Percentiles rank a stretch among this genome's conserved stretches.
These are phyloP conservation scores for Lactarius hatsudake DNA, from an alignment of 768 basidiomycete genomes.

Conservation along the genomic window DNA sequence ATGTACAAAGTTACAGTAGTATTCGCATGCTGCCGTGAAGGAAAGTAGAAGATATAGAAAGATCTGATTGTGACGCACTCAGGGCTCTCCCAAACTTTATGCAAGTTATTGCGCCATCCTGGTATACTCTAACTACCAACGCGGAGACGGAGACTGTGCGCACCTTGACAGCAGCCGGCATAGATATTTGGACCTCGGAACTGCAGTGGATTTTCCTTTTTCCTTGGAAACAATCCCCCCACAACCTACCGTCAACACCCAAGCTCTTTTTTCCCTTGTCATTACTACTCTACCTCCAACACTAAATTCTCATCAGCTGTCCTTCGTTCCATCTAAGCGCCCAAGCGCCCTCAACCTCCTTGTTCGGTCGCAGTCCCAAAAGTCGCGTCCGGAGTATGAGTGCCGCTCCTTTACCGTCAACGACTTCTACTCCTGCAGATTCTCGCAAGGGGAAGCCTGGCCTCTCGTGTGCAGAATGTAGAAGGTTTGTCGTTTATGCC, in stretches of 20 bases:
- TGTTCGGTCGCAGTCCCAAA: background rate
- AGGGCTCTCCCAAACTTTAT: background rate
- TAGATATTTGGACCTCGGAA: conserved; percentile 18
- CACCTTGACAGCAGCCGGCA: background rate
- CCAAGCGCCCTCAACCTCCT: background rate
- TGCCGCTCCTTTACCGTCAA: conserved; percentile 1
- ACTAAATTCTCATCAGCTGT: background rate
- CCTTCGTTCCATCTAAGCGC: background rate
- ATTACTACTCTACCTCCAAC: background rate
- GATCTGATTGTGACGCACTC: background rate
- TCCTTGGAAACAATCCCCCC: background rate
- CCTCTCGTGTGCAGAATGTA: conserved; percentile 53
- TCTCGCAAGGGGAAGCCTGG: conserved; percentile 36
- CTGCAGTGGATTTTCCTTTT: background rate
- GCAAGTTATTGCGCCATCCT: background rate
- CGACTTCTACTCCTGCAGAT: conserved; percentile 14
- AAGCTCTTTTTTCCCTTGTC: background rate
- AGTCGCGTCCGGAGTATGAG: conserved; percentile 10
- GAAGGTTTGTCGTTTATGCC: conserved; percentile 37
- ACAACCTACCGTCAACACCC: background rate
- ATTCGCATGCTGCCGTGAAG: background rate
- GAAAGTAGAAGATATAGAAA: background rate
- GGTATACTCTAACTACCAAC: background rate
- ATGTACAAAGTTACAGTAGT: background rate
- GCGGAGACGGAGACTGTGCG: background rate